phyloP scores from a whole-genome alignment of 345 rosid genomes.

The Rhizophora mangle region DNA sequence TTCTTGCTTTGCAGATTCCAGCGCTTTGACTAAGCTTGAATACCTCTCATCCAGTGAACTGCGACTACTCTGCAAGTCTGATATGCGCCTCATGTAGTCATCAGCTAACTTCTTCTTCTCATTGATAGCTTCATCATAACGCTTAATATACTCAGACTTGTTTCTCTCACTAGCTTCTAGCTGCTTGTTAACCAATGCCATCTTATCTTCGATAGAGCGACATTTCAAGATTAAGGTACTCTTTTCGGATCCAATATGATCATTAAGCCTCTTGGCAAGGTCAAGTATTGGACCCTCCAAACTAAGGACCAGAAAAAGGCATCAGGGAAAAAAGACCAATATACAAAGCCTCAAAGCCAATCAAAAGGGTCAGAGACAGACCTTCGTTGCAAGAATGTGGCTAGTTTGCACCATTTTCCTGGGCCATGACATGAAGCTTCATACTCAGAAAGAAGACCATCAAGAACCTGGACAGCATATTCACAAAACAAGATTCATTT shows the following conservation, averaged over 20 bases:
- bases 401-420: conserved; percentile 90
- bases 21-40: conserved; percentile 61
- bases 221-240: conserved; percentile 72
- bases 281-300: conserved; percentile 89
- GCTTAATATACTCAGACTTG: conserved; percentile 80
- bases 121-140: conserved; percentile 88
- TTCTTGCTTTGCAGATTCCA: conserved; percentile 78
- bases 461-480: conserved; percentile 62
- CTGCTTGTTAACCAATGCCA: conserved; percentile 70
- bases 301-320: conserved; percentile 29
- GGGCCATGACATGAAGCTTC: conserved; percentile 82
- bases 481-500: conserved; percentile 8
- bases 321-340: not conserved
- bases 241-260: conserved; percentile 78
- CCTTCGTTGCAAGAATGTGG: conserved; percentile 83
- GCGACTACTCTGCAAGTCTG: conserved; percentile 69
- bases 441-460: conserved; percentile 68
- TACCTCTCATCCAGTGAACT: conserved; percentile 79
- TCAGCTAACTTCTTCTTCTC: conserved; percentile 90
- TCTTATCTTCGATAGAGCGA: conserved; percentile 84
- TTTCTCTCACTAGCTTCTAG: conserved; percentile 83
- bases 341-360: conserved; percentile 1
- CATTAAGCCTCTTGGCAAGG: conserved; percentile 70
- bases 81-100: conserved; percentile 67
- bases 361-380: conserved; percentile 15